Base-by-base conservation (phyloP, 176 grass and related monocot species). In the Triticum turgidum region DNA sequence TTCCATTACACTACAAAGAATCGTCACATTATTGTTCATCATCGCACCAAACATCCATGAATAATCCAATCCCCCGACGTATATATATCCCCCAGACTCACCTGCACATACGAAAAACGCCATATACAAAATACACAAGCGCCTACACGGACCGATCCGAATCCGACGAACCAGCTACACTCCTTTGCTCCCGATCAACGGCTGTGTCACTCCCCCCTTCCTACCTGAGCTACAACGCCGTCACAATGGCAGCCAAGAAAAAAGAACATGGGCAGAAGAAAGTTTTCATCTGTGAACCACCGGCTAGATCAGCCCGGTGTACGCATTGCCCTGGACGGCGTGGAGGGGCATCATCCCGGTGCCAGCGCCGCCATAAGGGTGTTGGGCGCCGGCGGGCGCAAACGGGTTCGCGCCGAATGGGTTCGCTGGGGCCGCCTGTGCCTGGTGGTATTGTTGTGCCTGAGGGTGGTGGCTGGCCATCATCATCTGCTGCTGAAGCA, bases 401-500 rank as follows among this genome's bases (percentile, higher is more conserved):
- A 91, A 90, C 2, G 94, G 86, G 86, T 95, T 98, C 27, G 74
- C 74, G 9, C 90, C 93, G 69, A 98, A 95, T 3, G 93, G 94
- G 89, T 99, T 99, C 5, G 73, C 68, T 3, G 89, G 76, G 62
- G 37, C 59, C 52, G 52, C 75, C 52, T 92, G 92, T 22, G 69
- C 52, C 11, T 89, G 89, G 21, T 88, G 88, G 44, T 56, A 30
- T 6, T 90, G 88, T 32, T 56, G 42, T 8, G 66, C 69, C 61
- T 85, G 94, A n/a, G 74, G 61, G 37, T 83, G 80, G 42, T 83
- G 80, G 30, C 21, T 81, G 9, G 81, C 70, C 89, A 86, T 85
- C 91, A 95, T 96, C 95, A 93, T 93, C 71, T 94, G 94, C 89
- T 96, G 96, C 84, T 93, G 94, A 6, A 96, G 72, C 80, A 99